Conservation (phyloP, 345 rosid species). For the Salix dunnii region DNA sequence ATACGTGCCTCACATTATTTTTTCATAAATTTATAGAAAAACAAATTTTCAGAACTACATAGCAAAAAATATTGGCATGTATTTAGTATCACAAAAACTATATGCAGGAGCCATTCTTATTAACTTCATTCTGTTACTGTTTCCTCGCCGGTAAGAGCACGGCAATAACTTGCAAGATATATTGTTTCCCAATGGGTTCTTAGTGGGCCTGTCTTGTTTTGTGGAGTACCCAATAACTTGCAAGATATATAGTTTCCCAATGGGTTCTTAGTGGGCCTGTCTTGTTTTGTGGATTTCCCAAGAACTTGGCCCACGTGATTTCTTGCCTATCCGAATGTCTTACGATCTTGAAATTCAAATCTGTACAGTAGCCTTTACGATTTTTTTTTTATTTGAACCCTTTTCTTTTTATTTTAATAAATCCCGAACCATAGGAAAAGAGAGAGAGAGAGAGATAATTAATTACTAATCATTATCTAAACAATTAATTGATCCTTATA, state of each 20-base stretch:
- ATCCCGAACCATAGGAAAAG: too few relatives aligned
- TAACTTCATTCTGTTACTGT: not conserved
- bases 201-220: too few relatives aligned
- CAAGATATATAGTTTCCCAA: too few relatives aligned
- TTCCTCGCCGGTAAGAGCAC: too few relatives aligned
- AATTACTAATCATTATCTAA: too few relatives aligned
- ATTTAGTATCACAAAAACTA: not conserved
- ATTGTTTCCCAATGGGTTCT: too few relatives aligned
- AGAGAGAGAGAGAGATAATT: too few relatives aligned
- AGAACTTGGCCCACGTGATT: not conserved
- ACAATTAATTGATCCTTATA: too few relatives aligned
- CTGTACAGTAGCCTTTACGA: not conserved
- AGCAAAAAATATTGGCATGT: not conserved
- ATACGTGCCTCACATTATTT: too few relatives aligned
- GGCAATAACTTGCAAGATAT: too few relatives aligned
- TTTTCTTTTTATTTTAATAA: not conserved
- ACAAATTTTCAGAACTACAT: not conserved
- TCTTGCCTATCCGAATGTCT: not conserved
- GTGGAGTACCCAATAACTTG: too few relatives aligned
- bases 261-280: not conserved
- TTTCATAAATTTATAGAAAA: too few relatives aligned
- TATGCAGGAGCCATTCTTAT: not conserved
- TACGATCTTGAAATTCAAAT: not conserved
- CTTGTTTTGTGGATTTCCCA: not conserved
- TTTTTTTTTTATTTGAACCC: not conserved